A percentile compares a stretch with the other conserved stretches of the same genome.
Evolutionary conservation across 768 basidiomycete species (phyloP).

Genomic region (Tylopilus intermedius): DNA sequence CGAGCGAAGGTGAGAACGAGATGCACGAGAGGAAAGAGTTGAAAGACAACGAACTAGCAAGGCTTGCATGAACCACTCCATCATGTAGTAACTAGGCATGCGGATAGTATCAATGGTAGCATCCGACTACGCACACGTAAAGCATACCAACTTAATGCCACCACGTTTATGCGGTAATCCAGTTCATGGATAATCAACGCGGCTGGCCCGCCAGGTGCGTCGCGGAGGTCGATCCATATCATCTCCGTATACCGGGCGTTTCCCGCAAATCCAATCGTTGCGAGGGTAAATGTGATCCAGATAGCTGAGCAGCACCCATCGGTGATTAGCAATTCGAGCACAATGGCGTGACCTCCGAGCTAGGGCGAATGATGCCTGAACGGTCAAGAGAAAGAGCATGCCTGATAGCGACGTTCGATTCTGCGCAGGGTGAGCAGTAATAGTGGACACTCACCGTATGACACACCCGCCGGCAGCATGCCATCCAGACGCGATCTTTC

Average conservation of each 20-base stretch:
- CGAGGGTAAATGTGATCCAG: conserved; percentile 24
- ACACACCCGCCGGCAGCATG: conserved; percentile 16
- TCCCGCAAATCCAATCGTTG: conserved; percentile 21
- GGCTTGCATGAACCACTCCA: conserved; percentile 30
- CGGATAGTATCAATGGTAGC: background rate
- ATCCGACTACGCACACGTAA: background rate
- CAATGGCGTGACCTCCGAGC: background rate
- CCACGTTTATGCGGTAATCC: conserved; percentile 16
- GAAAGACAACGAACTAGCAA: conserved; percentile 12
- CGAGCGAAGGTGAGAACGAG: background rate
- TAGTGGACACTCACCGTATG: conserved; percentile 14
- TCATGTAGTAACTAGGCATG: conserved; percentile 20
- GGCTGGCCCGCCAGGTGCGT: conserved; percentile 10
- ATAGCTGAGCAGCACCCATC: conserved; percentile 18
- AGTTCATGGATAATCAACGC: conserved; percentile 13
- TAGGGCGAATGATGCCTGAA: conserved; percentile 14
- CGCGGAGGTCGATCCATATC: conserved; percentile 32
- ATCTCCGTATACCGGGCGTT: conserved; percentile 27
- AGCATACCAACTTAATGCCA: conserved; percentile 18
- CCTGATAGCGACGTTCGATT: conserved; percentile 9
- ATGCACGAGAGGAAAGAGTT: background rate
- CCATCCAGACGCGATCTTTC: conserved; percentile 26
- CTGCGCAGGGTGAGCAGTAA: background rate
- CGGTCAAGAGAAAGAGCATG: conserved; percentile 19
- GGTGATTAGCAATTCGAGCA: background rate